phyloP scores from a whole-genome alignment of 2,329 filamentous ascomycete species.

The Trichocomaceae sp. region DNA sequence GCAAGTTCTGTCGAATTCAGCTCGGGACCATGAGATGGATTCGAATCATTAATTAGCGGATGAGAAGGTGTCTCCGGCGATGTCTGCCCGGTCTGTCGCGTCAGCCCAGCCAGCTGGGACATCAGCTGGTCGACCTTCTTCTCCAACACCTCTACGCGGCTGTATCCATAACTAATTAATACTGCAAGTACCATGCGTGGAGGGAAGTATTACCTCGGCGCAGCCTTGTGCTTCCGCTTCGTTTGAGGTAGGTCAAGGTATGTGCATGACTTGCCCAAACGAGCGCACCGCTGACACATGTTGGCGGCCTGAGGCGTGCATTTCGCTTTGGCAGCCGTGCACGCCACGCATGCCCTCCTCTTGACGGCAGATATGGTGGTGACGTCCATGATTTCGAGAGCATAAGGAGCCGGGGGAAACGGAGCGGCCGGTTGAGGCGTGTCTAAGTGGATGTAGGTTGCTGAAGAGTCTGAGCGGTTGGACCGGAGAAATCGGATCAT shows the following conservation, averaged over 20 bases:
- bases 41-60: no score
- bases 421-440: no score
- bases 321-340: constrained; percentile 21
- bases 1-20: no score
- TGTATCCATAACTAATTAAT: constrained; percentile 15
- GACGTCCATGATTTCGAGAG: constrained; percentile 10
- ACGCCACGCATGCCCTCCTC: constrained; percentile 21
- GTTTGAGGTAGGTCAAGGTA: constrained; percentile 24
- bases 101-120: constrained; percentile 16
- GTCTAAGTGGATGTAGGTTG: no score
- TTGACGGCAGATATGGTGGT: constrained; percentile 14
- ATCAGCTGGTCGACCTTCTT: constrained; percentile 19
- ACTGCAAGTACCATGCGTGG: not conserved
- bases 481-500: no score
- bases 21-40: no score
- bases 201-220: constrained; percentile 11
- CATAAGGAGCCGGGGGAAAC: no score
- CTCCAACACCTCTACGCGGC: constrained; percentile 19
- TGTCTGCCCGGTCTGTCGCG: constrained; percentile 14
- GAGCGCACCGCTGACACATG: constrained; percentile 20
- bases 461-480: no score
- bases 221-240: constrained; percentile 18
- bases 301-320: constrained; percentile 18
- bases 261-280: constrained; percentile 21
- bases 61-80: no score